Conservation (phyloP, 345 rosid species). For the Laguncularia racemosa region DNA sequence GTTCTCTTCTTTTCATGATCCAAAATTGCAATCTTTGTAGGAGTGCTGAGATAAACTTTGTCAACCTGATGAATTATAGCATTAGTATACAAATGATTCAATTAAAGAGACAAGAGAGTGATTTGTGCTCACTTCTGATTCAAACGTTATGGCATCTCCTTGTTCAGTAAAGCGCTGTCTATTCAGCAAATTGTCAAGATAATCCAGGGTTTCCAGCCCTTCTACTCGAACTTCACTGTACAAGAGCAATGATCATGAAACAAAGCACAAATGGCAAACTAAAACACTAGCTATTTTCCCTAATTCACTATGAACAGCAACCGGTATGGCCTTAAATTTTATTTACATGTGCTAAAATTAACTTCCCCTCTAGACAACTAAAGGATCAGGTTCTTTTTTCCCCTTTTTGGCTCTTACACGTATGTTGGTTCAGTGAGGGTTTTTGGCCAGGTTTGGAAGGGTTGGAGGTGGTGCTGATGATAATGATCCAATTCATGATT, state of each 20-base stretch:
- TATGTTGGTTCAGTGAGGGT: too few species aligned
- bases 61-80: conserved; percentile 41
- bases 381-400: too few species aligned
- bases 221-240: conserved; percentile 93
- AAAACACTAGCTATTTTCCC: too few species aligned
- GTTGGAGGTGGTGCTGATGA: too few species aligned
- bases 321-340: too few species aligned
- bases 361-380: too few species aligned
- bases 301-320: too few species aligned
- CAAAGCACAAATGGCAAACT: too few species aligned
- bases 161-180: conserved; percentile 86
- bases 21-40: conserved; percentile 84
- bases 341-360: too few species aligned
- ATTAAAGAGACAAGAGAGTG: not conserved
- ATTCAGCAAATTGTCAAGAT: conserved; percentile 80
- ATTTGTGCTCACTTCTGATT: conserved; percentile 59
- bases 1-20: conserved; percentile 98
- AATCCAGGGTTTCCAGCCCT: conserved; percentile 89
- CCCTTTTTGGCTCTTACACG: too few species aligned
- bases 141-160: conserved; percentile 94
- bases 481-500: too few species aligned
- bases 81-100: conserved; percentile 3
- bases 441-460: too few species aligned
- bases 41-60: conserved; percentile 76
- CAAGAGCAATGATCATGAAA: not conserved